phyloP scores from a whole-genome alignment of 805 yeast species.

The Candida peoriensis region DNA sequence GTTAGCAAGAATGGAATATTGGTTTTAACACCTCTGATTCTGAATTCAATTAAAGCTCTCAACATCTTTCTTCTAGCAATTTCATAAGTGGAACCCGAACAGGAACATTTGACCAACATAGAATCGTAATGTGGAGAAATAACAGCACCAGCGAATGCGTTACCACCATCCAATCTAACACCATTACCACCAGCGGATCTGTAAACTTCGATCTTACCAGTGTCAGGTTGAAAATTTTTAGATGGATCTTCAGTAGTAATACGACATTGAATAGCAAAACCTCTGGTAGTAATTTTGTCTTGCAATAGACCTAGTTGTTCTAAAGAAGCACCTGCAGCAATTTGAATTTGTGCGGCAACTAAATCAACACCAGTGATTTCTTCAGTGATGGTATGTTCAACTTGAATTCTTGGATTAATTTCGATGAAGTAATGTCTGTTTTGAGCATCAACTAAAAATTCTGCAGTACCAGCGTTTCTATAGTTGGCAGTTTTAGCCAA shows the following conservation, averaged over 20 bases:
- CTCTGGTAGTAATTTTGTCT: constrained; percentile 92
- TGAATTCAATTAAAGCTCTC: constrained; percentile 92
- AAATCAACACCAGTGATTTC: constrained; percentile 98
- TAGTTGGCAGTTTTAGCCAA: constrained; percentile 85
- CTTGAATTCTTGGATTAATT: constrained; percentile 97
- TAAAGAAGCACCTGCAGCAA: constrained; percentile 96
- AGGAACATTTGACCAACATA: constrained; percentile 95
- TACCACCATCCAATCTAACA: constrained; percentile 97
- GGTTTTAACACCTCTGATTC: constrained; percentile 98
- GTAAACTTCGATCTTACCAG: constrained; percentile 96
- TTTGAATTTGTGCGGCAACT: constrained; percentile 97
- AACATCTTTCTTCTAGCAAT: constrained; percentile 97
- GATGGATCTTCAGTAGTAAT: constrained; percentile 98
- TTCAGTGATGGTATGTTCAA: constrained; percentile 97
- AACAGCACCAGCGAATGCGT: constrained; percentile 94
- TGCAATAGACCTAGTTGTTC: constrained; percentile 89
- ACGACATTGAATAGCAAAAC: constrained; percentile 98
- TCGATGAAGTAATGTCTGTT: constrained; percentile 97
- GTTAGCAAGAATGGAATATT: constrained; percentile 95
- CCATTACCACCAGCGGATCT: constrained; percentile 99
- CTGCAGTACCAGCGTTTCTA: constrained; percentile 98
- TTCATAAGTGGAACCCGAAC: constrained; percentile 96
- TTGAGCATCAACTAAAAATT: constrained; percentile 87
- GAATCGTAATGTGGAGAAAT: constrained; percentile 98
- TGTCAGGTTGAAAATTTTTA: constrained; percentile 96